Base-by-base conservation (phyloP, 345 rosid species). In the Jatropha curcas region DNA sequence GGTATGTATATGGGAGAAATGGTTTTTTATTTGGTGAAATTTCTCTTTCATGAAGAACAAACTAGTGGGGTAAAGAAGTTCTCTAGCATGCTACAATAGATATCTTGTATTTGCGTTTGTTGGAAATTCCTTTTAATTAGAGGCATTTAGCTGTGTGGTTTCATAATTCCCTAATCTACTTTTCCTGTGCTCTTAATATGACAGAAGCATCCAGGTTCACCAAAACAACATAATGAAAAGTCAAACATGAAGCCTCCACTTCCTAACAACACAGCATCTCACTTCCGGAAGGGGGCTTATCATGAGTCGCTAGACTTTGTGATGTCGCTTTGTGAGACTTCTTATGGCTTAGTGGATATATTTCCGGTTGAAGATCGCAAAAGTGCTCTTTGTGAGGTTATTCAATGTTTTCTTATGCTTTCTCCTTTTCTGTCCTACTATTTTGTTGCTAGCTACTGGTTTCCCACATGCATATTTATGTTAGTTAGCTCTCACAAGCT, bases 301-400 rank as follows among this genome's bases (percentile, higher is more conserved):
- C 94, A 88, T 27, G 93, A 91, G 74, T 96, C 99, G 20, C 84
- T 96, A 87, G 97, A 96, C 72, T 91, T 96, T 88, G 99, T 96
- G 71, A 90, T 80, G 80, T 80, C 93, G 19, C 72, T 96, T 60
- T 96, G 98, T 68, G 99, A 96, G 35, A 96, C 94, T 64, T 96
- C 99, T 8, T 96, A 91, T 83, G 94, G 93, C 59, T 84, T 96
- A 78, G 98, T 96, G 45, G 99, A 96, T 86, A 84, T 96, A 67
- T 96, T 96, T 87, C 98, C 98, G 41, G 88, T 88, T 65, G 99
- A 95, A 88, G 99, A 95, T 84, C 90, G 98, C 67, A 92, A 95
- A 83, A 81, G 84, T 84, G 96, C 97, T 76, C 91, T 95, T 53
- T 82, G 88, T 76, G 99, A 95, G 98, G 98, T 94, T 74, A 48